Percentiles rank a stretch among this genome's conserved stretches.
phyloP scores from a whole-genome alignment of 768 basidiomycete genomes.

The Lentinula raphanica region DNA sequence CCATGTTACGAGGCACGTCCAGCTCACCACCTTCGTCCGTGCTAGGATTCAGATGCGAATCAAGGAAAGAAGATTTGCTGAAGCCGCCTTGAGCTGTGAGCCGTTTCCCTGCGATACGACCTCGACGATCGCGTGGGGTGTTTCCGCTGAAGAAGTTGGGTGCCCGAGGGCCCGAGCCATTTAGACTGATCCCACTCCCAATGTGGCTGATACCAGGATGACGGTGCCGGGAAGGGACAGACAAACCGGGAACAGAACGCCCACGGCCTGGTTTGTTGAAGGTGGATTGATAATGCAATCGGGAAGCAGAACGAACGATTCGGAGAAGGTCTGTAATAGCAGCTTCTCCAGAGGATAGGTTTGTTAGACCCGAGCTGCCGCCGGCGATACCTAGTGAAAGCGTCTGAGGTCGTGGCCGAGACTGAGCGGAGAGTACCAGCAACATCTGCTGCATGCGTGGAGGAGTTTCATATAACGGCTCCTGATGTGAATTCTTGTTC shows the following conservation, averaged over 20 bases:
- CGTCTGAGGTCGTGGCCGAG: slow-evolving; percentile 50
- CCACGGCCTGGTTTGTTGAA: slow-evolving; percentile 15
- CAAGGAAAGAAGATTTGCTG: background rate
- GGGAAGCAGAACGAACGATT: slow-evolving; percentile 48
- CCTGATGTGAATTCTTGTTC: slow-evolving; percentile 28
- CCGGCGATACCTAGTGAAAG: slow-evolving; percentile 46
- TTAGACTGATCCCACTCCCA: background rate
- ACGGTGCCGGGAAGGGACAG: slow-evolving; percentile 11
- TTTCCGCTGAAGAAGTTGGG: slow-evolving; percentile 72
- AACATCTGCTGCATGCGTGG: slow-evolving; percentile 83
- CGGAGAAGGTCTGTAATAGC: slow-evolving; percentile 65
- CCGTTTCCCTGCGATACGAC: slow-evolving; percentile 50
- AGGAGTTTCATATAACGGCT: slow-evolving; percentile 47
- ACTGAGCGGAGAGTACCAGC: slow-evolving; percentile 69
- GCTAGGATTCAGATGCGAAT: slow-evolving; percentile 21
- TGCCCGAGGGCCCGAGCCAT: slow-evolving; percentile 18
- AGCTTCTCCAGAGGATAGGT: slow-evolving; percentile 59
- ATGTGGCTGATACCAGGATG: slow-evolving; percentile 9
- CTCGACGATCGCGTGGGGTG: slow-evolving; percentile 71
- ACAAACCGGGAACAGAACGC: slow-evolving; percentile 18
- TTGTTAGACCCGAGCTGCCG: slow-evolving; percentile 36
- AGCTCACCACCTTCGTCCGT: slow-evolving; percentile 40
- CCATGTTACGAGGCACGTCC: slow-evolving; percentile 41
- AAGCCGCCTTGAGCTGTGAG: slow-evolving; percentile 35
- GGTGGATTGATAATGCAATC: slow-evolving; percentile 22